A percentile compares a stretch with the other conserved stretches of the same genome.
These are phyloP conservation scores for Paraurostyla sp. DNA, from an alignment of 73 alveolate species.

Conservation along the genomic window DNA sequence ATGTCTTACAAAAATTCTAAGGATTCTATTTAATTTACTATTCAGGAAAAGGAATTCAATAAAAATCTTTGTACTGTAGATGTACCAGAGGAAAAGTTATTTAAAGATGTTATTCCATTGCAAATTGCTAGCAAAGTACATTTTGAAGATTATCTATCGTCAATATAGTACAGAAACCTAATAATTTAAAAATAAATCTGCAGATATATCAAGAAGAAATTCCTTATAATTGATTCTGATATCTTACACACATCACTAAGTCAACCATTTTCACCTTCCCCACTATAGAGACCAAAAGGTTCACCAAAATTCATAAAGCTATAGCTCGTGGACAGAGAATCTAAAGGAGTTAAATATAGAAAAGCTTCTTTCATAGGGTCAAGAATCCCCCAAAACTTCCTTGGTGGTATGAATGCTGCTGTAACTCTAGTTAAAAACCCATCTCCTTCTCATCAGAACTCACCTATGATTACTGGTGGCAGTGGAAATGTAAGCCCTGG, in stretches of 20 bases:
- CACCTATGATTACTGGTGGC: no score
- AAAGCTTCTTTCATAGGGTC: neutral
- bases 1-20: neutral
- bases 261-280: slow-evolving; percentile 12
- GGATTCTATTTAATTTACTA: neutral
- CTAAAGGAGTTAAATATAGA: slow-evolving; percentile 7
- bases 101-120: neutral
- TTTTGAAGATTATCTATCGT: neutral
- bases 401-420: slow-evolving; percentile 19
- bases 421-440: neutral
- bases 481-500: no score
- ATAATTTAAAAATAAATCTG: neutral
- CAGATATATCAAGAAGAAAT: neutral
- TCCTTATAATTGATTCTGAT: neutral
- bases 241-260: neutral
- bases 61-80: neutral
- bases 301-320: neutral
- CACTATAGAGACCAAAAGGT: neutral
- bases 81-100: slow-evolving; percentile 11
- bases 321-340: slow-evolving; percentile 3
- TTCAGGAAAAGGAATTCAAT: slow-evolving; percentile 34
- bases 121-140: neutral
- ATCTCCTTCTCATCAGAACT: neutral
- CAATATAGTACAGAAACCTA: neutral
- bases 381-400: neutral